Base-by-base conservation (phyloP, 2,329 filamentous ascomycete genomes). In the Xylaria polymorpha region DNA sequence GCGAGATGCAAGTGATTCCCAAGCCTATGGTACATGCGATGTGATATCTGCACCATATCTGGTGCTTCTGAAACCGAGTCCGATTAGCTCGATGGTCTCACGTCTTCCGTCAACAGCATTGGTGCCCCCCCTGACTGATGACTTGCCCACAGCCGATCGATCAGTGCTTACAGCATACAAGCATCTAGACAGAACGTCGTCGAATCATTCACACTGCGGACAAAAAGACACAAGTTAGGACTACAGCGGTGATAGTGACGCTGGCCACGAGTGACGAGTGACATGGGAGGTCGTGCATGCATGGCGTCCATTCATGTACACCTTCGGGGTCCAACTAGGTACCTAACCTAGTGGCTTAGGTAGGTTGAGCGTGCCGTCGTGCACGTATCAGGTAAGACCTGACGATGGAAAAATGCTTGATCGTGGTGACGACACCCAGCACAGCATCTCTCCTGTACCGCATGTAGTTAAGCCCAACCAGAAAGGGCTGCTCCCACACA, bases 1-100 rank as follows among this genome's bases (percentile, higher is more conserved):
- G 41, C 41, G 25, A 29, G 25, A 59, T 59, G 57, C 41, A 61
- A 20, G 44, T 39, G n/a, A 9, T 20, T 61, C 22, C 25, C 44
- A 48, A 22, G 9, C 46, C 55, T 1, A 32, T n/a, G 22, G 55
- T 20, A 25, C 8, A 50, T 41, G 43, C 32, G n/a, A 46, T 18
- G 29, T 46, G 39, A 56, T 63, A 20, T 8, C 25, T 46, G 15
- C 43, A 32, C 37, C 18, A 4, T 46, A 35, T 58, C 32, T 48
- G 51, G 20, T 64, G 35, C 35, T 25, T 20, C 35, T 58, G 14
- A 39, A 32, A 20, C 35, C 35, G 25, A 55, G 51, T 20, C 12
- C 20, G 20, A 57, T 25, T 22, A 20, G 53, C 55, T 32, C 1
- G 18, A 44, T 32, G n/a, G 37, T 48, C 41, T 57, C 51, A 29